Evolutionary conservation across 2,329 filamentous ascomycete genomes (phyloP).

Genomic region (Reticulascus tulasneorum): DNA sequence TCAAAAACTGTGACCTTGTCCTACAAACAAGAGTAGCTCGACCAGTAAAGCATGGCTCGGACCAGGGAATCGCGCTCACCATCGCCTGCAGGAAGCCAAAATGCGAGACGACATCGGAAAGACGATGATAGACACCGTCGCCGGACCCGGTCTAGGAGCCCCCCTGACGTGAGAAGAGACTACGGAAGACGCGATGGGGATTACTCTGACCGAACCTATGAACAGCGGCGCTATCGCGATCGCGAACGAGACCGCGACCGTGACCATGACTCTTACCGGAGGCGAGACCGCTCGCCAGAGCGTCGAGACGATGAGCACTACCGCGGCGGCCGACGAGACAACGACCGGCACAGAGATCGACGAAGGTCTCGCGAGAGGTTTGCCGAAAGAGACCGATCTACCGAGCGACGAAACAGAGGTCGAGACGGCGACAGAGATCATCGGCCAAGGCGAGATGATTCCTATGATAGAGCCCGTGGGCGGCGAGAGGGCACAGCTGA

Average conservation of each 20-base stretch:
- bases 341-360: constrained; percentile 49
- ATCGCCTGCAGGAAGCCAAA: constrained; percentile 87
- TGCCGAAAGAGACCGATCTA: constrained; percentile 54
- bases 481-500: constrained; percentile 70
- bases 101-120: constrained; percentile 64
- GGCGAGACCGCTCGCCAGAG: constrained; percentile 67
- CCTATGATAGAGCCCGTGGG: constrained; percentile 60
- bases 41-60: constrained; percentile 52
- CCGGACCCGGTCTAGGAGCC: constrained; percentile 59
- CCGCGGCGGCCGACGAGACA: constrained; percentile 57
- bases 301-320: constrained; percentile 63
- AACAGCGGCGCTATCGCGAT: constrained; percentile 57
- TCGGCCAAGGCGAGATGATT: constrained; percentile 69
- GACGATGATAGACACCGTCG: constrained; percentile 57
- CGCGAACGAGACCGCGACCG: constrained; percentile 45
- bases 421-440: constrained; percentile 62
- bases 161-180: constrained; percentile 50
- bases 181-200: constrained; percentile 16
- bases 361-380: constrained; percentile 61
- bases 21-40: constrained; percentile 21
- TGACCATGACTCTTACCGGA: constrained; percentile 56
- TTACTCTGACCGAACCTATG: constrained; percentile 34
- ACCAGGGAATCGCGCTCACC: constrained; percentile 76
- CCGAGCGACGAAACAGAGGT: constrained; percentile 45
- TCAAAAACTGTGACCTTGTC: no score